Evolutionary conservation across 2,329 filamentous ascomycete genomes (phyloP).

Genomic region (Phaeosphaeriaceae sp.): DNA sequence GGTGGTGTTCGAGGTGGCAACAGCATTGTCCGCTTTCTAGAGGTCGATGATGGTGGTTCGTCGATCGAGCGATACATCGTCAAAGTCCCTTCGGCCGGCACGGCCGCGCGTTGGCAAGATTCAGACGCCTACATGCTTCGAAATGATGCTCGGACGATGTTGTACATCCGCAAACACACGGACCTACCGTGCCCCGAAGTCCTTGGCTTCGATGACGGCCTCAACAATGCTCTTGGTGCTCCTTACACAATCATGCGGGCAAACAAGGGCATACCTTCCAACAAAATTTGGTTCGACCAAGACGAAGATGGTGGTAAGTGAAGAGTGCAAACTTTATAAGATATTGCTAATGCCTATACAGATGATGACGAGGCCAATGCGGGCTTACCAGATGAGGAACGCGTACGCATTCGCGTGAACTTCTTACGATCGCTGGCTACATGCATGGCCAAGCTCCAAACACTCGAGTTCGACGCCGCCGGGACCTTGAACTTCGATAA

Average conservation of each 20-base stretch:
- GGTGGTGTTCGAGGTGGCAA: neutral
- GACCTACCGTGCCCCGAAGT: conserved; percentile 20
- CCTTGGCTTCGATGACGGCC: conserved; percentile 13
- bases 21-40: conserved; percentile 3
- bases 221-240: conserved; percentile 19
- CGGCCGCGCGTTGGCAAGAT: conserved; percentile 10
- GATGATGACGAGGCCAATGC: conserved; percentile 2
- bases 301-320: conserved; percentile 13
- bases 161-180: conserved; percentile 14
- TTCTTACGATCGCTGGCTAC: conserved; percentile 19
- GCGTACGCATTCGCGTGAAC: conserved; percentile 9
- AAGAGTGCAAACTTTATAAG: neutral
- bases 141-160: conserved; percentile 12
- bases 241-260: conserved; percentile 27
- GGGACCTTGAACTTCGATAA: conserved; percentile 16
- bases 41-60: neutral
- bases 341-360: neutral
- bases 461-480: conserved; percentile 16
- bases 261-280: conserved; percentile 10
- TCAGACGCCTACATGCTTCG: conserved; percentile 13
- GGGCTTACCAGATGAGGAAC: neutral
- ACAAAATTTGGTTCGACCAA: conserved; percentile 16
- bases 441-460: conserved; percentile 12
- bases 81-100: conserved; percentile 14
- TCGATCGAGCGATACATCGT: conserved; percentile 3